Evolutionary conservation across 306 rosid species (phyloP), one percentile per base, ranked within the genome.

Genomic region (Ceratonia siliqua): DNA sequence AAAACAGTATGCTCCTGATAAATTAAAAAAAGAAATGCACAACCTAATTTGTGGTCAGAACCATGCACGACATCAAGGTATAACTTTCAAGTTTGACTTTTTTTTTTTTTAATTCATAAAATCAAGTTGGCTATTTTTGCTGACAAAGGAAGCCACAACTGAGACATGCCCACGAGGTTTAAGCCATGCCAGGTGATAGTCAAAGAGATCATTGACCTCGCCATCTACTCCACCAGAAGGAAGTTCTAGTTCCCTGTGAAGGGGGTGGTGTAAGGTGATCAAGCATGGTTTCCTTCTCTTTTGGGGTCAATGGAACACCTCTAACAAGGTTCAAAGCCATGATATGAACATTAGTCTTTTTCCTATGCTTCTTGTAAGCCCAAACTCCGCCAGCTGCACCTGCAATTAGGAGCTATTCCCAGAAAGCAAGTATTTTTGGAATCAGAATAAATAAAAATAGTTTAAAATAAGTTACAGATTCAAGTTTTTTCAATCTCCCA

Each of bases 251-350:
- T 82, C 67, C 54, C 63, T 64, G 91, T 43, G 90, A 75, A 25
- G 90, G 90, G 28, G 97, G 97, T 14, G 94, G 93, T 61, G 80
- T 81, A 28, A 94, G 96, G 70, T 90, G 68, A 79, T 88, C 90
- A 62, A 94, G 86, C 95, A 94, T 87, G 6, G 97, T 88, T 76
- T 90, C 85, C 85, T 82, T 88, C 88, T 94, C 98, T 41, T 68
- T 90, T 59, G 89, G 91, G 71, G 97, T 89, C 82, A 89, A 66
- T 53, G 91, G 85, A 81, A 89, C 87, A 52, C 88, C 85, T 78
- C 89, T 86, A 4, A 89, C 73, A 9, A 84, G 85, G 74, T 89
- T 81, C 69, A 86, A 42, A 66, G 93, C 88, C 93, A 86, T 89
- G 69, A 86, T 66, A 59, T 86, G 89, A 65, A 89, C 93, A 17